Base-by-base conservation (phyloP, 257 asterid species). In the Rubia yunnanensis region DNA sequence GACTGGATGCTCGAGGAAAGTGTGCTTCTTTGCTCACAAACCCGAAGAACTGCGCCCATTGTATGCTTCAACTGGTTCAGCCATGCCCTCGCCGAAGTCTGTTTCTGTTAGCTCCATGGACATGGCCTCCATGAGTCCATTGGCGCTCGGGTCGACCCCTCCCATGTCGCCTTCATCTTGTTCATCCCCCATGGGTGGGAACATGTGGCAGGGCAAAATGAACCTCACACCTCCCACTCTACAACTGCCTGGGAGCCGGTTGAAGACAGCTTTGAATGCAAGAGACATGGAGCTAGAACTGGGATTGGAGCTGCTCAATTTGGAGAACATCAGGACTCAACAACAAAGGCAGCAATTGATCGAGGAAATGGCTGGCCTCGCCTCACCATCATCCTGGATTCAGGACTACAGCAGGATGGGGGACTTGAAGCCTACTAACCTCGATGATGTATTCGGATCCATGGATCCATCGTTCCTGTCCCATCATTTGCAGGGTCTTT, bases 11-110 rank as follows among this genome's bases (percentile, higher is more conserved):
- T 41, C 84, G 0, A 76, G 98, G 70, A 91, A 83, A 74, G 98
- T 91, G 9, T 91, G 98, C 72, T 91, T 91, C 65, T 91, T 91
- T 9, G 98, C 98, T 0, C 98, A 91, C 77, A 88, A 74, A 64
- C 80, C 75, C 0, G 96, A 88, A 27, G 98, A 91, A 64, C 64
- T 91, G 31, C 89, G 98, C 1, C 98, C 96, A 0, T 28, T 88
- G 80, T 85, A 86, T 35, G 86, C 91, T 13, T 83, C 95, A 5
- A 91, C 96, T 0, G 97, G 97, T 26, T 91, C 97, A 2, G 97
- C 88, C 41, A 70, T 91, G 80, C 95, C 96, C 49, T 86, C 96
- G 7, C 95, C 97, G 0, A 84, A 79, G 65, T 80, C 95, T 0
- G 58, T 50, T 34, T 54, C 83, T 1, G 78, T 55, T n/a, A 71